phyloP scores from a whole-genome alignment of 163 green algal genomes.

The Volvox carteri region DNA sequence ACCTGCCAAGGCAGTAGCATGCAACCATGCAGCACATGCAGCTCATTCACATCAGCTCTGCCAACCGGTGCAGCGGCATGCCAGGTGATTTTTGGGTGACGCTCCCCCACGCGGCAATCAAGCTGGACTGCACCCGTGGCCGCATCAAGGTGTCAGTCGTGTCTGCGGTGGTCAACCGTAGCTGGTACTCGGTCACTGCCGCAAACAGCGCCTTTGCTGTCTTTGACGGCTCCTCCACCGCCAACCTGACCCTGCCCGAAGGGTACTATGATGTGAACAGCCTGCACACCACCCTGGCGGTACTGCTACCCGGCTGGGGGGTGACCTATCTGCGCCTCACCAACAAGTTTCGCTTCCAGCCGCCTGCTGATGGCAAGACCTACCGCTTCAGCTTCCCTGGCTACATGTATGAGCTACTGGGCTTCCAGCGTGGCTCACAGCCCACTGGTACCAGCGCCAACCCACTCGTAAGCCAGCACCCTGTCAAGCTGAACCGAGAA shows the following conservation, averaged over 20 bases:
- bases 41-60: background rate
- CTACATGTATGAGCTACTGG: background rate
- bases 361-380: constrained; percentile 10
- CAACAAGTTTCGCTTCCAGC: constrained; percentile 8
- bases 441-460: constrained; percentile 2
- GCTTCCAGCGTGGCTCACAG: background rate
- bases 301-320: background rate
- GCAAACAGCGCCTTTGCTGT: background rate
- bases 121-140: background rate
- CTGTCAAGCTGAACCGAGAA: constrained; percentile 44
- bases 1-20: too few relatives aligned
- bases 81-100: background rate
- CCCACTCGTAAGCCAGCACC: background rate
- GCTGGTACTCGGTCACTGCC: background rate
- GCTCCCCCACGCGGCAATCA: background rate
- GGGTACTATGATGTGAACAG: background rate
- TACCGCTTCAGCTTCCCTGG: constrained; percentile 38
- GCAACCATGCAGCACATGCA: background rate
- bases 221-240: background rate
- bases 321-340: background rate
- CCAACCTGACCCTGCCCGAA: background rate
- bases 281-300: background rate
- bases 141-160: background rate
- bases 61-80: background rate
- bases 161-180: background rate